phyloP scores from a whole-genome alignment of 192 early-diverging fungal species.

The Dissophora globulifera region DNA sequence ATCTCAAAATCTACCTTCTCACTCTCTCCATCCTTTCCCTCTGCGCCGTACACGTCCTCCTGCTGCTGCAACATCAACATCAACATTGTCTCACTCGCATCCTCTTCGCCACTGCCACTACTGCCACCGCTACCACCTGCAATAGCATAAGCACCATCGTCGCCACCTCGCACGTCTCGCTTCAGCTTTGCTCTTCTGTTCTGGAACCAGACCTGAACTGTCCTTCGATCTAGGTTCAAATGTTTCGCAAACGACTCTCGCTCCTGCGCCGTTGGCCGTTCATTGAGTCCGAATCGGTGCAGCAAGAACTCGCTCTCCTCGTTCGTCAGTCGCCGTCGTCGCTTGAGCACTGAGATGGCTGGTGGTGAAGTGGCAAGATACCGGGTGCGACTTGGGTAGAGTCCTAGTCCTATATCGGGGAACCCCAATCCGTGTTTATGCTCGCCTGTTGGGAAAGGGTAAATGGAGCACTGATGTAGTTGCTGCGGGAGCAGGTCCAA shows the following conservation, averaged over 20 bases:
- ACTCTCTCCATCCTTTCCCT: no score
- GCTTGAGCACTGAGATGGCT: slow-evolving; percentile 54
- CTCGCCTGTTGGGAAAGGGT: no score
- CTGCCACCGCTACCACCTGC: background rate
- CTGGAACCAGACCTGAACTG: slow-evolving; percentile 82
- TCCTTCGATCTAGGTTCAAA: slow-evolving; percentile 68
- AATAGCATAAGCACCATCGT: background rate
- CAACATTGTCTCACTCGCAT: background rate
- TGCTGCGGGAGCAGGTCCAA: no score
- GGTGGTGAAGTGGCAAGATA: no score
- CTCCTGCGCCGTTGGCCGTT: slow-evolving; percentile 69
- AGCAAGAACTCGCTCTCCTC: slow-evolving; percentile 70
- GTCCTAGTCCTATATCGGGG: no score
- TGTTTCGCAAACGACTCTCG: slow-evolving; percentile 68
- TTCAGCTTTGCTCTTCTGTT: slow-evolving; percentile 84
- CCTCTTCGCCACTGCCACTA: no score
- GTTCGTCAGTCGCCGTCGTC: slow-evolving; percentile 70
- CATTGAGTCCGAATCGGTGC: slow-evolving; percentile 62
- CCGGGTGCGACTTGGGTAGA: no score
- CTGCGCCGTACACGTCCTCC: background rate
- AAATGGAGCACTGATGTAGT: no score
- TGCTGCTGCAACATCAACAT: background rate
- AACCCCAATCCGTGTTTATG: no score
- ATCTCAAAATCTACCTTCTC: no score
- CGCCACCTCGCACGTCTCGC: slow-evolving; percentile 55